Conservation (phyloP, 2,329 filamentous ascomycete genomes). For the Exophiala aquamarina region DNA sequence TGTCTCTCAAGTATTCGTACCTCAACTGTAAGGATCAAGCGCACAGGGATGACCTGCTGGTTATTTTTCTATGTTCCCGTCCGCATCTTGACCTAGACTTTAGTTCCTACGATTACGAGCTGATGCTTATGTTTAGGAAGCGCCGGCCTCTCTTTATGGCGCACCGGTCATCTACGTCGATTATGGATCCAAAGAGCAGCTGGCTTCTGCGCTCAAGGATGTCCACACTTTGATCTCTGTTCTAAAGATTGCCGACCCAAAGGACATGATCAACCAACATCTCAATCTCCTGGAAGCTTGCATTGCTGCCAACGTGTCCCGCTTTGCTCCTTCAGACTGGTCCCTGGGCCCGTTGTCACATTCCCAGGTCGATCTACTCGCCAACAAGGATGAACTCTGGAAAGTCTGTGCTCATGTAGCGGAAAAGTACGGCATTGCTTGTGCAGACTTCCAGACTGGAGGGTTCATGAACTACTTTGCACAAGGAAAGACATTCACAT, state of each 20-base stretch:
- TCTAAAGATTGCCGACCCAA: slow-evolving; percentile 26
- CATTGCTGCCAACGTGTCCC: slow-evolving; percentile 42
- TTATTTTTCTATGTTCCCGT: too few relatives aligned
- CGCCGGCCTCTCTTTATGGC: slow-evolving; percentile 14
- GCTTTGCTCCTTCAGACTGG: slow-evolving; percentile 50
- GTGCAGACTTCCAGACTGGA: slow-evolving; percentile 33
- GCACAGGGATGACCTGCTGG: too few relatives aligned
- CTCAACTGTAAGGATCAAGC: too few relatives aligned
- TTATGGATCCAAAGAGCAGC: slow-evolving; percentile 28
- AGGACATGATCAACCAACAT: slow-evolving; percentile 34
- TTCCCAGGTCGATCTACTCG: slow-evolving; percentile 26
- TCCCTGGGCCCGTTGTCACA: slow-evolving; percentile 26
- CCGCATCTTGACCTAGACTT: too few relatives aligned
- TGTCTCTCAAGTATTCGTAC: too few relatives aligned
- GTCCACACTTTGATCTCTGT: slow-evolving; percentile 32
- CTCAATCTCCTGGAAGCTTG: slow-evolving; percentile 44
- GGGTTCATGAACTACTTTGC: slow-evolving; percentile 39
- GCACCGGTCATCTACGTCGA: slow-evolving; percentile 31
- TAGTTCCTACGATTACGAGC: too few relatives aligned
- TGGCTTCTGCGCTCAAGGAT: slow-evolving; percentile 26
- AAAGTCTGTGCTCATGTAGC: slow-evolving; percentile 29
- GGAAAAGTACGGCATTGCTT: slow-evolving; percentile 28
- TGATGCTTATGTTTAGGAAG: too few relatives aligned
- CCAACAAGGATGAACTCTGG: slow-evolving; percentile 29
- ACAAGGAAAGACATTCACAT: slow-evolving; percentile 23